A percentile compares a stretch with the other conserved stretches of the same genome.
Conservation (phyloP, 768 basidiomycete species). For the Boletus subcaerulescens region DNA sequence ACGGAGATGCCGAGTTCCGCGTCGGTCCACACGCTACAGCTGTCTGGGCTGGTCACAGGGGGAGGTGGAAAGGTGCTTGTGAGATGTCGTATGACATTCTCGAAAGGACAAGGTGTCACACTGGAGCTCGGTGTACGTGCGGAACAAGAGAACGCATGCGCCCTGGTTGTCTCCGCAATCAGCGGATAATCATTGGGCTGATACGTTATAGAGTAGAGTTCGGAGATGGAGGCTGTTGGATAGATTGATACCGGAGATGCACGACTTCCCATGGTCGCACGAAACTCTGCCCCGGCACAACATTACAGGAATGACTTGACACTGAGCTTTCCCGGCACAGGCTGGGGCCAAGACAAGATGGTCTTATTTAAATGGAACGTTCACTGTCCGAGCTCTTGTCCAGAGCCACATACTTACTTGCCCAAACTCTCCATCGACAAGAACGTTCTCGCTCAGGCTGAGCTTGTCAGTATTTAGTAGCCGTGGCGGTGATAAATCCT, state of each 20-base stretch:
- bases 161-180: constrained; percentile 88
- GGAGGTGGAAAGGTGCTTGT: constrained; percentile 96
- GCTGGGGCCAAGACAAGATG: not conserved
- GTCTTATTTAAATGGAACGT: not conserved
- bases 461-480: not conserved
- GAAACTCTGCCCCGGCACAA: not conserved
- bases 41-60: constrained; percentile 87
- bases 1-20: constrained; percentile 77
- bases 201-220: not conserved
- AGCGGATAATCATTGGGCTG: constrained; percentile 43
- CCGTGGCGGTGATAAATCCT: constrained; percentile 19
- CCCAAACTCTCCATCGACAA: not conserved
- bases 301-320: not conserved
- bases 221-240: constrained; percentile 7
- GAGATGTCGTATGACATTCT: constrained; percentile 93
- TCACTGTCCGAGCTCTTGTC: too few species aligned
- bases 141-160: constrained; percentile 83
- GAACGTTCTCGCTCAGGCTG: constrained; percentile 13
- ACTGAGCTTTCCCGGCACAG: constrained; percentile 4
- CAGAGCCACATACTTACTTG: too few species aligned
- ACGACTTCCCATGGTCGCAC: constrained; percentile 14
- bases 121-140: constrained; percentile 89
- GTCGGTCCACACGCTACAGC: constrained; percentile 90
- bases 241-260: constrained; percentile 1
- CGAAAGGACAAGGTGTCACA: constrained; percentile 86